Evolutionary conservation across 805 yeast species (phyloP), one percentile per base, ranked within the genome.

Genomic region (Yarrowia porcina): DNA sequence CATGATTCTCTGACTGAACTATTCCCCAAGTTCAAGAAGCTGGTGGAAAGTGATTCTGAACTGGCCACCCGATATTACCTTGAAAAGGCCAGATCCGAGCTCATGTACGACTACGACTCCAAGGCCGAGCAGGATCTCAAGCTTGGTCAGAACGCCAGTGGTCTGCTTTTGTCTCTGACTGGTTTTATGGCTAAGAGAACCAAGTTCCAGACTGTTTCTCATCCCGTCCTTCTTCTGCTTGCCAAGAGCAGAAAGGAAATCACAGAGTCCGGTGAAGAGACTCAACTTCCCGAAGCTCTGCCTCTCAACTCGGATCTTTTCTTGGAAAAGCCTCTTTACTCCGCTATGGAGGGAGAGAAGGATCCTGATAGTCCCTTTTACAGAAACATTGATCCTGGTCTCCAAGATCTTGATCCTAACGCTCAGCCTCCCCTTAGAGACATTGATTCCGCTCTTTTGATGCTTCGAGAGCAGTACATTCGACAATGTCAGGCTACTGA

Each of bases 181-280:
- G 98, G 98, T 67, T 89, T 94, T 63, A 85, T 85, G 68, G 97
- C 97, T 10, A 87, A 85, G 71, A 80, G 94, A 70, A 93, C 98
- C 4, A 89, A 89, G 72, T 89, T 78, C 72, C 98, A 93, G 75
- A 80, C 80, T 52, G 80, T 78, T 33, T 83, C 86, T n/a, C 82
- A 87, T 25, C 82, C 97, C 0, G 84, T 90, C 39, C 80, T 93
- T 65, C 81, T 92, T 15, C 82, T 90, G 25, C 74, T 93, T 20
- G 98, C 98, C 1, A 81, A 83, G 66, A 71, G 74, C 56, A 52
- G 70, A 11, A 67, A 74, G 15, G 38, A 23, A 4, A 65, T 60
- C 32, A 61, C 21, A 32, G 47, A 62, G 61, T 32, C 56, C 36
- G 49, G 49, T 35, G 61, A 61, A 18, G 49, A 35, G 21, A 61